Evolutionary conservation across 2,329 filamentous ascomycete species (phyloP).

Genomic region (Exutisphaerella laricina): DNA sequence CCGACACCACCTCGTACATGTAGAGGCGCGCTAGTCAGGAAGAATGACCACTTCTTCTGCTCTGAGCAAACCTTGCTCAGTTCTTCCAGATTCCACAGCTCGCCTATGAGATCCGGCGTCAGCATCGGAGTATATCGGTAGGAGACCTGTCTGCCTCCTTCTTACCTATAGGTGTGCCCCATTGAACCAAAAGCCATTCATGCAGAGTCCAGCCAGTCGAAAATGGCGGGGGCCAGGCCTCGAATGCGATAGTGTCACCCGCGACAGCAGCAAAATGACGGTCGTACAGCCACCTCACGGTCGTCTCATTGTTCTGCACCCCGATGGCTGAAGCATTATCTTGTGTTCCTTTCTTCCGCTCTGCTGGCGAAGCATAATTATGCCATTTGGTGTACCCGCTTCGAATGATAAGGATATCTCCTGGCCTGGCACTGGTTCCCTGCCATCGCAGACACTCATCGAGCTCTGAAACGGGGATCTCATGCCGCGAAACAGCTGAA

Average conservation of each 20-base stretch:
- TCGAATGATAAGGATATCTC: conserved; percentile 53
- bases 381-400: conserved; percentile 40
- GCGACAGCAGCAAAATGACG: conserved; percentile 34
- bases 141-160: conserved; percentile 8
- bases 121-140: neutral
- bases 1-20: conserved; percentile 35
- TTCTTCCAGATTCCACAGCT: conserved; percentile 39
- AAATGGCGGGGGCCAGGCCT: conserved; percentile 27
- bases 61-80: conserved; percentile 34
- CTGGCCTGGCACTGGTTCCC: conserved; percentile 35
- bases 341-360: conserved; percentile 18
- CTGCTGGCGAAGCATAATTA: conserved; percentile 16
- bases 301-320: conserved; percentile 45
- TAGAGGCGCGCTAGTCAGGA: conserved; percentile 38
- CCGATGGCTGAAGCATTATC: conserved; percentile 23
- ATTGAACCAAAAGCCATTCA: conserved; percentile 34
- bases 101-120: conserved; percentile 10
- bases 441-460: conserved; percentile 23
- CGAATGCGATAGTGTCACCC: conserved; percentile 33
- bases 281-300: conserved; percentile 48
- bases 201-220: conserved; percentile 30
- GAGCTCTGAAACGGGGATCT: conserved; percentile 39
- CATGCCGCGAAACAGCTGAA: conserved; percentile 42
- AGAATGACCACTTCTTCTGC: conserved; percentile 36
- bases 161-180: conserved; percentile 36